phyloP scores from a whole-genome alignment of 768 basidiomycete genomes.

The Obba rivulosa region DNA sequence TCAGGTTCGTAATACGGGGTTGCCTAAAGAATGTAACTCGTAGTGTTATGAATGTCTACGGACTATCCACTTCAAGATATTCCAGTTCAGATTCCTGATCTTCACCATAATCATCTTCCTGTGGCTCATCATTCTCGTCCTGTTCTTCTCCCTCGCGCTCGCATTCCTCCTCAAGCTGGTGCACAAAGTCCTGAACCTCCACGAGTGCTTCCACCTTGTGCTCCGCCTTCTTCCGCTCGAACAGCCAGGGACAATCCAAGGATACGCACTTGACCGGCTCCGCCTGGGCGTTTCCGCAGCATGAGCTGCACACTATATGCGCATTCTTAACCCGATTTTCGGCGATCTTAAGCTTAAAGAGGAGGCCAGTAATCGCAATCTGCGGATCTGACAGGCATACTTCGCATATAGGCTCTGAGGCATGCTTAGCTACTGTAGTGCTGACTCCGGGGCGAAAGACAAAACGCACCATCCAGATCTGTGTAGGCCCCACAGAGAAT shows the following conservation, averaged over 20 bases:
- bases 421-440: background rate
- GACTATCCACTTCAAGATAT: no score
- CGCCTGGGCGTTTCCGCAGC: constrained; percentile 46
- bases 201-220: constrained; percentile 28
- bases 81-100: no score
- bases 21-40: no score
- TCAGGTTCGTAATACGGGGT: no score
- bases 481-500: constrained; percentile 58
- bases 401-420: constrained; percentile 43
- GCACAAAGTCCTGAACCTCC: constrained; percentile 25
- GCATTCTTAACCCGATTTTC: constrained; percentile 51
- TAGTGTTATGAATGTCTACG: no score
- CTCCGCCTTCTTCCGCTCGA: constrained; percentile 59
- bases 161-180: constrained; percentile 28
- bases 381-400: constrained; percentile 48
- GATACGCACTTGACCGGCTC: constrained; percentile 76
- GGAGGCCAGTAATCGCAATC: constrained; percentile 51
- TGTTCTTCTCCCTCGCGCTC: background rate
- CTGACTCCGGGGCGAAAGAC: background rate
- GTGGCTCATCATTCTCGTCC: background rate
- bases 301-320: constrained; percentile 70
- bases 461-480: constrained; percentile 38
- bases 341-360: constrained; percentile 46
- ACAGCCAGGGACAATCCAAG: constrained; percentile 83
- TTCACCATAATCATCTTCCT: background rate